Conservation (phyloP, 192 early-diverging fungal species). For the Coemansia sp. region DNA sequence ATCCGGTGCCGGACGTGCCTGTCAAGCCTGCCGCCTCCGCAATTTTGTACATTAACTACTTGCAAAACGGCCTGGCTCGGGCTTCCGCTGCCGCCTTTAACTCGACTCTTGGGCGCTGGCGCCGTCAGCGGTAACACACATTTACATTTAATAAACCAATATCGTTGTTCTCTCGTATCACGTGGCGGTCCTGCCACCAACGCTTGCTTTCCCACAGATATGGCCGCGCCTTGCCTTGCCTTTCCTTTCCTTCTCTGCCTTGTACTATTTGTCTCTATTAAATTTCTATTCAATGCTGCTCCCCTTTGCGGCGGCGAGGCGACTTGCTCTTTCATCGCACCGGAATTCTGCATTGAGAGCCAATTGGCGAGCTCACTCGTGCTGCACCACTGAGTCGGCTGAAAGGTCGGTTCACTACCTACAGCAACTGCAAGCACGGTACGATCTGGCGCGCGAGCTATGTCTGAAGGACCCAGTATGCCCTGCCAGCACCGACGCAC, state of each 20-base stretch:
- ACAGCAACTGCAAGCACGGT: constrained; percentile 19
- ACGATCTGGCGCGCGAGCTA: constrained; percentile 19
- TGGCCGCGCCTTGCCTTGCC: neutral
- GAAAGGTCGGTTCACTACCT: neutral
- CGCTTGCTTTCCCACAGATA: neutral
- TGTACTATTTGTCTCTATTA: neutral
- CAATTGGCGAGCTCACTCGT: neutral
- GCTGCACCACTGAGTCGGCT: neutral
- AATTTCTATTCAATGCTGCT: neutral
- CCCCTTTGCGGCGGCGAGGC: neutral
- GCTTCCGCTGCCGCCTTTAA: neutral
- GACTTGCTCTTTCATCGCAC: neutral
- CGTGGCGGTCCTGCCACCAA: neutral
- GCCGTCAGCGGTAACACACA: neutral
- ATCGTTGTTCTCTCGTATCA: neutral
- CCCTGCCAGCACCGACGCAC: constrained; percentile 16
- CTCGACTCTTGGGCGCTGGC: constrained; percentile 8
- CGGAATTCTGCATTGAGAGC: neutral
- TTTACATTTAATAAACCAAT: neutral
- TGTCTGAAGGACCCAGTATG: constrained; percentile 29
- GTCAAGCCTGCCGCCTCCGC: neutral
- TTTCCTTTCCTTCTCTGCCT: neutral
- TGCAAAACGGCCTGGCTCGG: neutral
- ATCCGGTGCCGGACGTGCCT: neutral
- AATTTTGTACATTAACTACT: neutral